These are phyloP conservation scores for Penstemon barbatus DNA, from an alignment of 257 asterid genomes.

Conservation along the genomic window DNA sequence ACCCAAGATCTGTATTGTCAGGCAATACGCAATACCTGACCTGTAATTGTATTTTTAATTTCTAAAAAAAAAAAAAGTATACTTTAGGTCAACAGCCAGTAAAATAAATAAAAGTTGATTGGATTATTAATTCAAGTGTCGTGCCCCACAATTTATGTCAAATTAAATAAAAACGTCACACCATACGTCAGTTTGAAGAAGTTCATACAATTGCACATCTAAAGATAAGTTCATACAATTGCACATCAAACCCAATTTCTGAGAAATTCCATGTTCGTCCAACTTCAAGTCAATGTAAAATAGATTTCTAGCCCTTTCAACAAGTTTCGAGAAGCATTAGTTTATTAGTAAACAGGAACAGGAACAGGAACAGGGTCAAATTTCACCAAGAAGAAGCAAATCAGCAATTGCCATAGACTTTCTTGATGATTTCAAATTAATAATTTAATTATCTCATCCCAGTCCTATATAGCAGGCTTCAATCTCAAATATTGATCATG, in stretches of 20 bases:
- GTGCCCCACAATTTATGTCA: background rate
- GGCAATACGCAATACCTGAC: too few species aligned
- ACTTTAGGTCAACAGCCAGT: background rate
- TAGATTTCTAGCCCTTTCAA: background rate
- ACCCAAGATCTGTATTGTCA: too few species aligned
- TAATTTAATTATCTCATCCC: background rate
- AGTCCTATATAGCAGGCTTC: conserved; percentile 28
- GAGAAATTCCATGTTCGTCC: conserved; percentile 21
- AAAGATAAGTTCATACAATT: background rate
- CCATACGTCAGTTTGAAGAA: conserved; percentile 29
- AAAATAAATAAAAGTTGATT: too few species aligned
- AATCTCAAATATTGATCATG: background rate
- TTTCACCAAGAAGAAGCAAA: background rate
- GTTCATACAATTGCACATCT: background rate
- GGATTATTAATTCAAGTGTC: too few species aligned
- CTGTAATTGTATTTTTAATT: too few species aligned
- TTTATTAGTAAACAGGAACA: conserved; percentile 11
- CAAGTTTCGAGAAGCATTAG: conserved; percentile 1
- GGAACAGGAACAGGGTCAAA: conserved; percentile 1
- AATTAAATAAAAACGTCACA: conserved; percentile 30
- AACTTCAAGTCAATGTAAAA: conserved; percentile 1
- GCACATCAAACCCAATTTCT: conserved; percentile 5
- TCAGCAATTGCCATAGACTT: conserved; percentile 19
- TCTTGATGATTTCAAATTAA: conserved; percentile 13
- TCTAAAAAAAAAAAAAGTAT: background rate